These are phyloP conservation scores for Nyctanthes arbortristis DNA, from an alignment of 257 asterid genomes.

Conservation along the genomic window DNA sequence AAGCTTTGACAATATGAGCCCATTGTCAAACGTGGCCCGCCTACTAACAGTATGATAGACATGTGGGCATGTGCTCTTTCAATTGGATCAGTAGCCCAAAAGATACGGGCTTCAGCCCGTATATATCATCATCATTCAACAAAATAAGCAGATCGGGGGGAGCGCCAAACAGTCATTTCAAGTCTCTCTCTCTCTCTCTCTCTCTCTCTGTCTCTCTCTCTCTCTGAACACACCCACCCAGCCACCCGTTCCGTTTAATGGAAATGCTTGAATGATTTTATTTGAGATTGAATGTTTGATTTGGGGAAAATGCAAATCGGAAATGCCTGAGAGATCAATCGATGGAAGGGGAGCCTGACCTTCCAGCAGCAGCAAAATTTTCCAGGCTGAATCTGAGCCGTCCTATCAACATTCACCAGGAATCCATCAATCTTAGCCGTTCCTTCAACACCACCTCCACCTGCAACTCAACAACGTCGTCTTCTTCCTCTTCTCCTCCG, in stretches of 20 bases:
- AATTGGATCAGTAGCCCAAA: no score
- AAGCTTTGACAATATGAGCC: no score
- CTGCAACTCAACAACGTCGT: conserved; percentile 50
- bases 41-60: no score
- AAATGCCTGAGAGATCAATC: conserved; percentile 48
- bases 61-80: no score
- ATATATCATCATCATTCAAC: not conserved
- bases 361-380: conserved; percentile 52
- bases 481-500: conserved; percentile 67
- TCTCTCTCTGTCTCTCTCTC: no score
- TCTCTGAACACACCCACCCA: conserved; percentile 15
- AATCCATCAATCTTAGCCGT: conserved; percentile 50
- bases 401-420: conserved; percentile 56
- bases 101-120: no score
- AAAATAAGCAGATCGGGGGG: not conserved
- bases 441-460: conserved; percentile 48
- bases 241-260: conserved; percentile 28
- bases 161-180: conserved; percentile 38
- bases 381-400: conserved; percentile 47
- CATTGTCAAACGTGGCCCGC: no score
- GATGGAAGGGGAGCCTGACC: conserved; percentile 90
- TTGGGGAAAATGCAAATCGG: conserved; percentile 20
- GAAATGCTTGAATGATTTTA: conserved; percentile 22
- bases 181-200: conserved; percentile 15
- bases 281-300: not conserved